Conservation (phyloP, 352 stramenopile species). For the Globisporangium nagaii region DNA sequence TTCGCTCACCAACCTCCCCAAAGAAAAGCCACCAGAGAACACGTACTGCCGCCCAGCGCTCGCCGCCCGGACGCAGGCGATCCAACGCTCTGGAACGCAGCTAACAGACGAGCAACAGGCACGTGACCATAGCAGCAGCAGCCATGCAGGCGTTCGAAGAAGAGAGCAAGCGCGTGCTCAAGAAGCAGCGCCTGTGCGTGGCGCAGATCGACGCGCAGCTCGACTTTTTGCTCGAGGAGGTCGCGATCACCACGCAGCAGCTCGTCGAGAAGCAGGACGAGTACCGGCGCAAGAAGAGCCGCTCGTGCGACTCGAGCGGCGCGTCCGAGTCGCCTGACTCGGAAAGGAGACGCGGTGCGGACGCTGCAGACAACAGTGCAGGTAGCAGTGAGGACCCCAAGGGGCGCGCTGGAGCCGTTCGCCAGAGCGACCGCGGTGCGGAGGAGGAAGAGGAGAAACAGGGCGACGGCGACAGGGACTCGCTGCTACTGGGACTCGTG, state of each 20-base stretch:
- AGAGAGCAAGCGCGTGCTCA: conserved; percentile 56
- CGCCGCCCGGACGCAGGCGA: too few species aligned
- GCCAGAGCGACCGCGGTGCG: background rate
- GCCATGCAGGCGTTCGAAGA: conserved; percentile 67
- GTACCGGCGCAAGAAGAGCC: conserved; percentile 55
- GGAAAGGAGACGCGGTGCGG: background rate
- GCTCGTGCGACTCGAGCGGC: conserved; percentile 1
- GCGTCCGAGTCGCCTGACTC: background rate
- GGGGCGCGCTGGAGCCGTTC: background rate
- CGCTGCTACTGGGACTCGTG: background rate
- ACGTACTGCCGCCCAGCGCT: background rate
- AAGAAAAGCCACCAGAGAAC: too few species aligned
- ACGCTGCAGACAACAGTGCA: background rate
- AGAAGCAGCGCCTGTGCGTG: conserved; percentile 62
- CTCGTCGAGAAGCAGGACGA: conserved; percentile 54
- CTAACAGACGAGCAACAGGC: background rate
- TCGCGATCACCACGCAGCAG: conserved; percentile 51
- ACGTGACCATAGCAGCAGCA: background rate
- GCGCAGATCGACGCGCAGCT: conserved; percentile 59
- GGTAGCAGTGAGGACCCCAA: background rate
- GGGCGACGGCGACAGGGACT: background rate
- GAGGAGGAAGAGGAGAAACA: conserved; percentile 5
- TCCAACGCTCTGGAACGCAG: background rate
- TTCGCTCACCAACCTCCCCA: too few species aligned
- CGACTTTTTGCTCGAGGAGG: conserved; percentile 52